Evolutionary conservation across 2,329 filamentous ascomycete genomes (phyloP).

Genomic region (Xylaria sp.): DNA sequence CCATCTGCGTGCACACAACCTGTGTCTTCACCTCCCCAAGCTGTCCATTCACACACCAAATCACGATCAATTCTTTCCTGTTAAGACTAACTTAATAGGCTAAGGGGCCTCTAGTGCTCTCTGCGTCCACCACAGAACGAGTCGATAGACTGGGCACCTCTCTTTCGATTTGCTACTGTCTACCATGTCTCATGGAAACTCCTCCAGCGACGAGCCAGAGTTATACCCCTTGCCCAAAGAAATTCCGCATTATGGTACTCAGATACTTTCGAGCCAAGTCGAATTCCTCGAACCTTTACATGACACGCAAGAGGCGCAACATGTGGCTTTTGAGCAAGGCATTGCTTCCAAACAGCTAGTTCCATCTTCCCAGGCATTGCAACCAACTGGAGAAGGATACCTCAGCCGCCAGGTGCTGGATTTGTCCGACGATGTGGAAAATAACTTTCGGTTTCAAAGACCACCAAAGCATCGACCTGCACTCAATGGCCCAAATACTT

Average conservation of each 20-base stretch:
- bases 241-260: conserved; percentile 2
- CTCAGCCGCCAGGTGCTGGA: conserved; percentile 25
- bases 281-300: conserved; percentile 14
- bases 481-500: neutral
- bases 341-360: neutral
- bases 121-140: too few relatives aligned
- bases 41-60: too few relatives aligned
- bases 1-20: too few relatives aligned
- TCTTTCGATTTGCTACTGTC: neutral
- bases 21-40: too few relatives aligned
- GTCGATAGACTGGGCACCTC: too few relatives aligned
- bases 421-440: conserved; percentile 21
- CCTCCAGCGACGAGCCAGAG: neutral
- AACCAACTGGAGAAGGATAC: conserved; percentile 1
- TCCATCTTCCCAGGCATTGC: neutral
- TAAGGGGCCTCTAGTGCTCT: too few relatives aligned
- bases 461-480: conserved; percentile 15
- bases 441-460: conserved; percentile 27
- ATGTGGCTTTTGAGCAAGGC: neutral
- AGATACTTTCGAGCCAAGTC: conserved; percentile 3
- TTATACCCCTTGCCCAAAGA: neutral
- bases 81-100: too few relatives aligned
- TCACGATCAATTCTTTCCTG: too few relatives aligned
- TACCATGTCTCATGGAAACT: neutral
- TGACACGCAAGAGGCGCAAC: conserved; percentile 18